phyloP scores from a whole-genome alignment of 2,329 filamentous ascomycete species.

The Trichoderma semiorbis region DNA sequence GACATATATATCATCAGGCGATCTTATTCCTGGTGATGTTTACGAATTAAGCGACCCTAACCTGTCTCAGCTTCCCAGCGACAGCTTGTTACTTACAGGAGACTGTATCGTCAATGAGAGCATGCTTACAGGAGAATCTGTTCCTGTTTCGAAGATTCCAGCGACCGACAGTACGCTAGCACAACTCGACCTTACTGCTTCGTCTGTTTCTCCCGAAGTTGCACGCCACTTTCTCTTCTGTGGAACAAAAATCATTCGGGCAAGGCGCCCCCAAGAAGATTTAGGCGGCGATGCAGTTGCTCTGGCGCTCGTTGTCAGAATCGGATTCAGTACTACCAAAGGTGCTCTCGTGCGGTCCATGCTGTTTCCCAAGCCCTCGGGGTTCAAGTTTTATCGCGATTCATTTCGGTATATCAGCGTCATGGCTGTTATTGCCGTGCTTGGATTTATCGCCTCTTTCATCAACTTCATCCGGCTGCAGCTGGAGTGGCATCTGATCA shows the following conservation, averaged over 20 bases:
- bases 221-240: conserved; percentile 90
- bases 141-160: conserved; percentile 90
- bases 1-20: conserved; percentile 80
- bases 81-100: conserved; percentile 84
- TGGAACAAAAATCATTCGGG: conserved; percentile 92
- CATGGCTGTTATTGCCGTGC: conserved; percentile 79
- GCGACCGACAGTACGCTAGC: conserved; percentile 76
- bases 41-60: conserved; percentile 96
- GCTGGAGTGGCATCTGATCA: conserved; percentile 83
- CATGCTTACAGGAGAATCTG: conserved; percentile 97
- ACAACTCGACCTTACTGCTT: conserved; percentile 71
- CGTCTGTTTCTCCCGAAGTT: conserved; percentile 77
- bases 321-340: conserved; percentile 97
- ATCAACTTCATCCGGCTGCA: conserved; percentile 86
- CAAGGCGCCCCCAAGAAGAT: conserved; percentile 81
- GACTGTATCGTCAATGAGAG: conserved; percentile 99
- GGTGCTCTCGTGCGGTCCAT: conserved; percentile 93
- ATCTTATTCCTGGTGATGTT: conserved; percentile 91
- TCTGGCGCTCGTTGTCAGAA: conserved; percentile 86
- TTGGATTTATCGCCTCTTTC: conserved; percentile 89
- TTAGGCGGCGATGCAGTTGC: conserved; percentile 85
- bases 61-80: conserved; percentile 82
- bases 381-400: conserved; percentile 97
- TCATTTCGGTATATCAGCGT: conserved; percentile 97
- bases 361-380: conserved; percentile 96